Base-by-base conservation (phyloP, 1,284 basidiomycete species). In the Neonothopanus nambi region DNA sequence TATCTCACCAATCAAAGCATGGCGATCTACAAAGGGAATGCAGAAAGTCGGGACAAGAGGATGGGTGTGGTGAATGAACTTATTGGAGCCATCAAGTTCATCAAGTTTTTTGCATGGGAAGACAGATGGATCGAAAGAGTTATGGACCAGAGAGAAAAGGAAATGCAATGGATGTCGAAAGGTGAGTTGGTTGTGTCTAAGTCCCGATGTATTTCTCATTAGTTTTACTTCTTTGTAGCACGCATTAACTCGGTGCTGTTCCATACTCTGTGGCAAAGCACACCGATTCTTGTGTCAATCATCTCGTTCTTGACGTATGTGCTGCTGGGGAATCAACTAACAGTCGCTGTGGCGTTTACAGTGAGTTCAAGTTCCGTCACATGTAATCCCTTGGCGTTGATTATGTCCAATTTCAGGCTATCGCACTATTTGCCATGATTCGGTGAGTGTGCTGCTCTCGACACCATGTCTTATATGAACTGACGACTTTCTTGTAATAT, bases 71-170 rank as follows among this genome's bases (percentile, higher is more conserved):
- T 97, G 61, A 95, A 88, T 55, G 95, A 98, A 68, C 75, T 98
- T 15, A 88, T 95, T 51, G 75, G 82, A 30, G 84, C 87, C 3
- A 75, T 90, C 58, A 91, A 90, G 63, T 91, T 93, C 64, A 88
- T 94, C 74, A 94, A 94, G 63, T 90, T 92, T 71, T 91, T 91
- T 57, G 89, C 88, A 3, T 91, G 89, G 89, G 89, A 91, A 62
- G 80, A 84, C 33, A 74, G 79, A 12, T 92, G 89, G 89, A 85
- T 90, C 45, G 66, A 78, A 18, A 75, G 81, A 1, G 76, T 74
- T 0, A 67, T 88, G 61, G 79, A 81, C 24, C 79, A 81, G 5
- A 75, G 87, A 51, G 77, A 75, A 43, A 67, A 71, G 17, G 89
- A 91, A 68, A 75, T 91, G 62, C 65, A 74, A 43, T 91, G 87